phyloP scores from a whole-genome alignment of 139 green algal species.

The Nannochloris sp. region DNA sequence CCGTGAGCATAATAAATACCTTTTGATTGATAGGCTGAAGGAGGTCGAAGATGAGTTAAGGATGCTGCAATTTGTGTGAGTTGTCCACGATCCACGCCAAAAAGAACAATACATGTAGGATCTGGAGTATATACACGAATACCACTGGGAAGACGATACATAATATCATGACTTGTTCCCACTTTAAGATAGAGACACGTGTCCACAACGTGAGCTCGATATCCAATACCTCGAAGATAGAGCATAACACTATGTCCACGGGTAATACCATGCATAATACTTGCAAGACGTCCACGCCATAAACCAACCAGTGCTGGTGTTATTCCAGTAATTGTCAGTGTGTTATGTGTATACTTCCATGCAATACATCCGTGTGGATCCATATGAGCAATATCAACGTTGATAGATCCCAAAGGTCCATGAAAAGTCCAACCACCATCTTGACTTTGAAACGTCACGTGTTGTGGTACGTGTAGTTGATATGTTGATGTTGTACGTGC shows the following conservation, averaged over 20 bases:
- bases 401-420: neutral
- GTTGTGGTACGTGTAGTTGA: neutral
- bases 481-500: neutral
- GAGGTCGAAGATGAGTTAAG: constrained; percentile 31
- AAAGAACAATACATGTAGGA: constrained; percentile 35
- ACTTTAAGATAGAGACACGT: constrained; percentile 33
- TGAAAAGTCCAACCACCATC: neutral
- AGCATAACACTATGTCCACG: constrained; percentile 25
- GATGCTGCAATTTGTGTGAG: constrained; percentile 38
- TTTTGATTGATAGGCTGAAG: constrained; percentile 37
- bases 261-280: constrained; percentile 16
- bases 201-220: constrained; percentile 22
- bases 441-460: neutral
- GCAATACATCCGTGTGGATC: neutral
- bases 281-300: constrained; percentile 10
- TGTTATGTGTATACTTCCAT: no score
- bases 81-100: constrained; percentile 43
- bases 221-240: constrained; percentile 32
- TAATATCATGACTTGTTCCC: constrained; percentile 39
- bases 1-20: constrained; percentile 37
- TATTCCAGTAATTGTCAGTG: neutral
- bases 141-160: constrained; percentile 24
- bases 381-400: constrained; percentile 1
- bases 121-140: constrained; percentile 40
- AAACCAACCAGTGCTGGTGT: neutral